Conservation (phyloP, 108 stramenopile genomes). For the Licmophora abbreviata region DNA sequence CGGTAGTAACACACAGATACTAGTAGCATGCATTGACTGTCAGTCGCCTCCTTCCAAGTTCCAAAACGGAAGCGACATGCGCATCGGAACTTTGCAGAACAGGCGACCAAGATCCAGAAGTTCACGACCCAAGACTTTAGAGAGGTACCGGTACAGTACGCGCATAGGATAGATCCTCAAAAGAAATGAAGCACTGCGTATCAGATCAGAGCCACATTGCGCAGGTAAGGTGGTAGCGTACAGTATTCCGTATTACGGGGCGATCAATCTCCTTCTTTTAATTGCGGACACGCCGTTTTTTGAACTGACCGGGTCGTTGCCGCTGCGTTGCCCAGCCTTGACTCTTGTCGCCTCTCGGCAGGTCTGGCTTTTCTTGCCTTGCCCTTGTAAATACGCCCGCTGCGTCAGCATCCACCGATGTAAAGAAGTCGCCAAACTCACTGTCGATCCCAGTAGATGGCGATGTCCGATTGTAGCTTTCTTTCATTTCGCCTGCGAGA, state of each 20-base stretch:
- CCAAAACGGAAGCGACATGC: too few species aligned
- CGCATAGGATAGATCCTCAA: too few species aligned
- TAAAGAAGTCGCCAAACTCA: background rate
- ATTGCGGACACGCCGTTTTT: slow-evolving; percentile 19
- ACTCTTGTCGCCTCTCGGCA: slow-evolving; percentile 38
- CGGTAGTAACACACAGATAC: background rate
- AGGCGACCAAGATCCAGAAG: too few species aligned
- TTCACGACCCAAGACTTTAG: too few species aligned
- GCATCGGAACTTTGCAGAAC: too few species aligned
- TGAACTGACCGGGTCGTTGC: slow-evolving; percentile 50
- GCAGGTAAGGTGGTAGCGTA: too few species aligned
- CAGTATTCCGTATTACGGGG: too few species aligned
- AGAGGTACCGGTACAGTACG: too few species aligned
- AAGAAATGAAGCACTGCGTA: too few species aligned
- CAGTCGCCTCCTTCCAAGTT: slow-evolving; percentile 6
- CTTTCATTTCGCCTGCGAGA: slow-evolving; percentile 4
- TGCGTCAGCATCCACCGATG: background rate
- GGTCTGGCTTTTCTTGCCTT: slow-evolving; percentile 8
- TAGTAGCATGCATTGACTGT: background rate
- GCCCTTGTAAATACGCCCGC: slow-evolving; percentile 27
- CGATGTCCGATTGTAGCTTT: background rate
- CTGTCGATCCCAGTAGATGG: background rate
- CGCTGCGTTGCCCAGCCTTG: slow-evolving; percentile 47
- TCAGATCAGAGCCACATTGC: too few species aligned
- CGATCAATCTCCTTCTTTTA: background rate